Base-by-base conservation (phyloP, 2,329 filamentous ascomycete species). In the Verticillium alfalfae region DNA sequence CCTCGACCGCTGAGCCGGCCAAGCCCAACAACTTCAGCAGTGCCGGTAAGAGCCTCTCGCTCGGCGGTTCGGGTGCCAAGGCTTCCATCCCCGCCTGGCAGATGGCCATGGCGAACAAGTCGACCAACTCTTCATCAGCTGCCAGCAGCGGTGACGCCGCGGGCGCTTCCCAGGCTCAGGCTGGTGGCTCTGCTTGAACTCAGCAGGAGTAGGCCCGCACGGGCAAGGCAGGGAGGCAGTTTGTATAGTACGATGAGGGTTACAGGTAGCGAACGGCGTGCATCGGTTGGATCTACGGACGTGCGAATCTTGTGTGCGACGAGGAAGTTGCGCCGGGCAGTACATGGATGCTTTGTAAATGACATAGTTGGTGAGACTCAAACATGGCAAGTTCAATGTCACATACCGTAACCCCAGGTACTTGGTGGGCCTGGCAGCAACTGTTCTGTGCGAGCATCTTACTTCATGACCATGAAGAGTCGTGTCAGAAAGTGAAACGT, bases 1-100 rank as follows among this genome's bases (percentile, higher is more conserved):
- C 39, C 15, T 49, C 38, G 38, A 52, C 16, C 66, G 12, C 61
- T 66, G 16, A 65, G 66, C 31, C 65, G 66, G 49, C 63, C 61
- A 55, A 69, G 68, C 64, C 72, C 65, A 66, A 72, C 72, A 16
- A 52, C 45, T 52, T 52, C n/a, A 52, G 45, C 45, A 63, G 67
- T 12, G 69, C 65, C 61, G 65, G 65, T n/a, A 54, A 54, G 58
- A 45, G 52, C 31, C 36, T 60, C n/a, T 22, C 34, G 4, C 56
- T 72, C 66, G 38, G 82, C 63, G 78, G 81, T 61, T 77, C 82
- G 41, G 69, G 74, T 15, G 77, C 76, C 38, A 87, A 84, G 75
- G 89, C 89, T 12, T 87, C 89, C 12, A 93, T 93, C 67, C 90
- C 90, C 5, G 85, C 89, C 5, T 93, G 90, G 90, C 90, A 93